Evolutionary conservation across 75 land plant species (phyloP).

Genomic region (Isoetes taiwanensis): DNA sequence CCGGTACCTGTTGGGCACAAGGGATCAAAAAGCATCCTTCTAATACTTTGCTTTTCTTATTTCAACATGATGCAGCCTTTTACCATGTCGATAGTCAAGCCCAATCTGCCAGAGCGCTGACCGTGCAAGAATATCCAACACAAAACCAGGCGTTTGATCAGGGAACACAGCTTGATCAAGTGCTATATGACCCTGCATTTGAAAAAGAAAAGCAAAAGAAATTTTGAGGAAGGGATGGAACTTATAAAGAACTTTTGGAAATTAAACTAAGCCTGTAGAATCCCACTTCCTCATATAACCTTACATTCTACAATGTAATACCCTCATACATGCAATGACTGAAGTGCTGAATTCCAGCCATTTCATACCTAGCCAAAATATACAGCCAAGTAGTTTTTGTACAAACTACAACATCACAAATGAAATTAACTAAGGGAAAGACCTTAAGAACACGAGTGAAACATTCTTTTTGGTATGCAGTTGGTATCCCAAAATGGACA

Average conservation of each 20-base stretch:
- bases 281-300: too few relatives aligned
- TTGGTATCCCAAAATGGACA: constrained; percentile 85
- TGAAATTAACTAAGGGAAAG: background rate
- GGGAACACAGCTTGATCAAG: constrained; percentile 90
- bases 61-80: background rate
- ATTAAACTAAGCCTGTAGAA: too few relatives aligned
- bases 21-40: too few relatives aligned
- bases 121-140: constrained; percentile 89
- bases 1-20: constrained; percentile 58
- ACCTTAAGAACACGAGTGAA: constrained; percentile 97
- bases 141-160: constrained; percentile 88
- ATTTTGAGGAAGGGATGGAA: too few relatives aligned
- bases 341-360: too few relatives aligned
- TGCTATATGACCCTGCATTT: constrained; percentile 84
- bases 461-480: constrained; percentile 64
- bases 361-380: too few relatives aligned
- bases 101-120: constrained; percentile 93
- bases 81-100: constrained; percentile 97
- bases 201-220: background rate
- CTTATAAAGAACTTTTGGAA: too few relatives aligned
- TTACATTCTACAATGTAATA: too few relatives aligned
- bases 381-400: too few relatives aligned
- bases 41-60: too few relatives aligned
- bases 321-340: too few relatives aligned
- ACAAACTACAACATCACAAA: too few relatives aligned